Evolutionary conservation across 164 flowering plant genomes (phyloP).

Genomic region (Cinnamomum chago): DNA sequence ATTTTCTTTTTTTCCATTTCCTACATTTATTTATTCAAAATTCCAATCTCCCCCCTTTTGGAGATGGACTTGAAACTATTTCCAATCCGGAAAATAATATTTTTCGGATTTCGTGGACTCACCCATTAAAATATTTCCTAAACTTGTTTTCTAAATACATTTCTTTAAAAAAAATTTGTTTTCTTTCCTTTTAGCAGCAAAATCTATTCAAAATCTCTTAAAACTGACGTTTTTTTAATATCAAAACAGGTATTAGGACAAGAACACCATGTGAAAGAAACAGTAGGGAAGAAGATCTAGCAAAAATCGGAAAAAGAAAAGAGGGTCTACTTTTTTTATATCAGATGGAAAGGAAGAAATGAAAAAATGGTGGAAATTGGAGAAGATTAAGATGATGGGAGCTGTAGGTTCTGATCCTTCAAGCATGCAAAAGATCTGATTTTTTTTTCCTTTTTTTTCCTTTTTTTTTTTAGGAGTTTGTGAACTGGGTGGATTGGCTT

Average conservation of each 20-base stretch:
- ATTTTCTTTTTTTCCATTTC: background rate
- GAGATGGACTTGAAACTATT: constrained; percentile 54
- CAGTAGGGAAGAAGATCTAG: background rate
- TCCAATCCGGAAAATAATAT: constrained; percentile 42
- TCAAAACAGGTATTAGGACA: background rate
- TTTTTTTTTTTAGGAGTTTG: background rate
- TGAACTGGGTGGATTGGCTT: constrained; percentile 3
- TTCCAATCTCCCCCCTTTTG: no score
- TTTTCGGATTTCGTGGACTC: constrained; percentile 29
- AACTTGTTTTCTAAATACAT: background rate
- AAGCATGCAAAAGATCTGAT: background rate
- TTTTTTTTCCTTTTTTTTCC: background rate
- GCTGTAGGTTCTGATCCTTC: constrained; percentile 15
- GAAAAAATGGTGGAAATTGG: background rate
- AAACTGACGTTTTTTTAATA: constrained; percentile 13
- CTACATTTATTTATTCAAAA: background rate
- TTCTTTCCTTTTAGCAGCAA: constrained; percentile 6
- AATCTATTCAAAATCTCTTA: constrained; percentile 19
- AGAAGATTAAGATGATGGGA: constrained; percentile 6
- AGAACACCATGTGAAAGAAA: background rate
- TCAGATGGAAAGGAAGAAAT: background rate
- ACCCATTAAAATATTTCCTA: constrained; percentile 18
- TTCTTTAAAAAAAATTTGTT: constrained; percentile 4
- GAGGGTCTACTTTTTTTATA: background rate
- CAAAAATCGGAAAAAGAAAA: background rate